These are phyloP conservation scores for Agrocybe pediades DNA, from an alignment of 768 basidiomycete species.

Conservation along the genomic window DNA sequence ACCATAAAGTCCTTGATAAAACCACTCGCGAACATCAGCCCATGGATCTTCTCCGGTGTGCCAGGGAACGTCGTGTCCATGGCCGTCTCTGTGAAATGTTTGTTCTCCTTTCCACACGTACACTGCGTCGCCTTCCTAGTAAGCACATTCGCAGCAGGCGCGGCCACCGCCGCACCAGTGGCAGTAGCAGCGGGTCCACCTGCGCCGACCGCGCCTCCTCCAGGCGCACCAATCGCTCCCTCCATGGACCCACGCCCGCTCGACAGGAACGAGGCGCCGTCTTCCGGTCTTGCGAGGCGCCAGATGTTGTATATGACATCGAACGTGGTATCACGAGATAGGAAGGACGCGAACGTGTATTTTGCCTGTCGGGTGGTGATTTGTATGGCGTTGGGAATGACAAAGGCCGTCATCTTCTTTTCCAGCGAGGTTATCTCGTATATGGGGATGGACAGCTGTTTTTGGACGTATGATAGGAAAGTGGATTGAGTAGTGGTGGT, in stretches of 20 bases:
- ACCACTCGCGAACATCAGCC: slow-evolving; percentile 93
- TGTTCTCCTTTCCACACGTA: slow-evolving; percentile 66
- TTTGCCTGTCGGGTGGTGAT: slow-evolving; percentile 81
- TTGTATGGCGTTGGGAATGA: slow-evolving; percentile 96
- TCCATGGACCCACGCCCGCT: slow-evolving; percentile 38
- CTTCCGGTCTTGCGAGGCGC: slow-evolving; percentile 83
- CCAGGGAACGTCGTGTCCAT: slow-evolving; percentile 84
- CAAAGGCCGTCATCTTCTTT: slow-evolving; percentile 97
- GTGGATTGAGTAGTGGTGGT: neutral
- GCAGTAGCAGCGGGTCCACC: slow-evolving; percentile 3
- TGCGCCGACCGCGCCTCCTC: slow-evolving; percentile 13
- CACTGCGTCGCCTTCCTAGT: slow-evolving; percentile 68
- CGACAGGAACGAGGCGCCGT: slow-evolving; percentile 37
- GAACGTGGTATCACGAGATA: slow-evolving; percentile 93
- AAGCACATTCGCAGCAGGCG: slow-evolving; percentile 12
- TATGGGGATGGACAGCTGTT: slow-evolving; percentile 21
- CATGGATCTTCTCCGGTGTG: slow-evolving; percentile 93
- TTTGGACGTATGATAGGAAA: slow-evolving; percentile 6
- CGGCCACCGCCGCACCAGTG: neutral
- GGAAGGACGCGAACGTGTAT: slow-evolving; percentile 95
- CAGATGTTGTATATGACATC: slow-evolving; percentile 97
- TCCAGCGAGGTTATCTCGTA: slow-evolving; percentile 84
- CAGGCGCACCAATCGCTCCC: slow-evolving; percentile 20
- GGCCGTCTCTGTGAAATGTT: slow-evolving; percentile 72
- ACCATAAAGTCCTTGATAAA: slow-evolving; percentile 95